Percentiles rank a stretch among this genome's conserved stretches.
phyloP scores from a whole-genome alignment of 2,329 filamentous ascomycete genomes.

The Colletotrichum sansevieriae region DNA sequence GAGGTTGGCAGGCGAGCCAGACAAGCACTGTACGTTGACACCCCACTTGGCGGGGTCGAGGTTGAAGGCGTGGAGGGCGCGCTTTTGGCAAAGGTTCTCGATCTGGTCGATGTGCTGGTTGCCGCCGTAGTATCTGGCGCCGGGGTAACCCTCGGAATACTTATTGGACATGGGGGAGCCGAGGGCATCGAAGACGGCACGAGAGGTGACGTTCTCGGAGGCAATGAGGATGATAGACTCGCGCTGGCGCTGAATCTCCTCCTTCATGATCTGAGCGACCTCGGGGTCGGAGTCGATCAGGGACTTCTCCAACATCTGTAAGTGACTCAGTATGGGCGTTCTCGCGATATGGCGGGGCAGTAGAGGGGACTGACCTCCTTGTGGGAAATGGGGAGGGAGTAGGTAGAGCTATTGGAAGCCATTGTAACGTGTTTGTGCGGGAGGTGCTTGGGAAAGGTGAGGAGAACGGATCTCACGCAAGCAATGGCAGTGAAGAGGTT shows the following conservation, averaged over 20 bases:
- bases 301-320: slow-evolving; percentile 93
- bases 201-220: slow-evolving; percentile 99
- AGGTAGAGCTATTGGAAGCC: slow-evolving; percentile 58
- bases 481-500: slow-evolving; percentile 37
- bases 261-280: slow-evolving; percentile 96
- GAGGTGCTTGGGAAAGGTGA: slow-evolving; percentile 14
- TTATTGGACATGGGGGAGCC: slow-evolving; percentile 98
- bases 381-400: slow-evolving; percentile 67
- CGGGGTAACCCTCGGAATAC: slow-evolving; percentile 98
- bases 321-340: slow-evolving; percentile 50
- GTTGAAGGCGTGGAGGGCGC: slow-evolving; percentile 92
- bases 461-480: slow-evolving; percentile 28
- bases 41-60: slow-evolving; percentile 92
- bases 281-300: slow-evolving; percentile 92
- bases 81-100: slow-evolving; percentile 93
- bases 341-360: slow-evolving; percentile 38
- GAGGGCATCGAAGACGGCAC: slow-evolving; percentile 96
- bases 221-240: slow-evolving; percentile 99
- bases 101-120: slow-evolving; percentile 99
- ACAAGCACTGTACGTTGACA: slow-evolving; percentile 97
- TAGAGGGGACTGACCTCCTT: slow-evolving; percentile 60
- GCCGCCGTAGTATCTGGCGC: slow-evolving; percentile 98
- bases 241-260: slow-evolving; percentile 95
- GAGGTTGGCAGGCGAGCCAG: slow-evolving; percentile 94
- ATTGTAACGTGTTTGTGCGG: slow-evolving; percentile 49